These are phyloP conservation scores for Lasiosphaeria miniovina DNA, from an alignment of 495 filamentous ascomycete genomes.

Conservation along the genomic window DNA sequence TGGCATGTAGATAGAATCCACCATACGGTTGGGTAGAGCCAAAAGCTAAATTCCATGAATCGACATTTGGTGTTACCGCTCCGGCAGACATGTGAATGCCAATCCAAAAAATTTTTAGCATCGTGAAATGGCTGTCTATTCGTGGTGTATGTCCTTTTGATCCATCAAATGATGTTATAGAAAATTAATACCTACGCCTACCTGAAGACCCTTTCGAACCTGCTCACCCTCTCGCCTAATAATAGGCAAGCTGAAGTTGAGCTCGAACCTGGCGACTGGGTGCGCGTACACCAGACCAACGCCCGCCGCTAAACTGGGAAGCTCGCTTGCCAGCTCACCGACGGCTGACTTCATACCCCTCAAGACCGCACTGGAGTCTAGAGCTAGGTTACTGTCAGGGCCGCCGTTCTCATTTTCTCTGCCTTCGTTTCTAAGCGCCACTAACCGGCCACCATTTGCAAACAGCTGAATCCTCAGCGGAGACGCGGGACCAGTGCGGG, in stretches of 20 bases:
- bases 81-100: too few relatives aligned
- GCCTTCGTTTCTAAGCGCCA: constrained; percentile 62
- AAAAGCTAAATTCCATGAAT: too few relatives aligned
- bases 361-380: constrained; percentile 44
- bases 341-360: constrained; percentile 53
- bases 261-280: constrained; percentile 84
- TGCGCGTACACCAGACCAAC: constrained; percentile 92
- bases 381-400: constrained; percentile 19
- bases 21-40: too few relatives aligned
- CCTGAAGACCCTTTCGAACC: constrained; percentile 82
- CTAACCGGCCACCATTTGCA: constrained; percentile 81
- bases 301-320: constrained; percentile 84
- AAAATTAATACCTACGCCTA: constrained; percentile 93
- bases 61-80: too few relatives aligned
- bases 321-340: constrained; percentile 63
- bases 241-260: constrained; percentile 89
- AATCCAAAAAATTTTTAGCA: too few relatives aligned
- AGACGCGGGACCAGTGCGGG: constrained; percentile 69
- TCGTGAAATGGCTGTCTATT: not conserved
- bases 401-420: constrained; percentile 39
- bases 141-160: not conserved
- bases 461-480: constrained; percentile 89
- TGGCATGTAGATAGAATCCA: not conserved
- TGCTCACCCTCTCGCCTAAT: constrained; percentile 79
- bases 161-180: constrained; percentile 52